Conservation (phyloP, 2,329 filamentous ascomycete genomes). For the Dothistroma septosporum region DNA sequence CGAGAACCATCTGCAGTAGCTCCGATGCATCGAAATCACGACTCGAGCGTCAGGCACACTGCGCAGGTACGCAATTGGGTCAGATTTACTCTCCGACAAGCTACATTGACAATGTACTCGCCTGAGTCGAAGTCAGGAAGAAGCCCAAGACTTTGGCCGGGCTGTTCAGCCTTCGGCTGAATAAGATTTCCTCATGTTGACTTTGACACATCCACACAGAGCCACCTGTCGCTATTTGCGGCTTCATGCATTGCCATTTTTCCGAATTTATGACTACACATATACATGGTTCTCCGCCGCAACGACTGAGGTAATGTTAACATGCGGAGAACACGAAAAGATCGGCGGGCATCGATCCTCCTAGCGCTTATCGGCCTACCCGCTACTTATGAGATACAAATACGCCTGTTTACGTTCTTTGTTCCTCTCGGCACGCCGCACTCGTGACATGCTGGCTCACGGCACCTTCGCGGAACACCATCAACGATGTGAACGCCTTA, state of each 20-base stretch:
- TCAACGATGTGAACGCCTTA: neutral
- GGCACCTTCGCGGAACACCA: neutral
- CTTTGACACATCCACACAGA: neutral
- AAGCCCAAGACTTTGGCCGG: too few species aligned
- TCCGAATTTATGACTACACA: neutral
- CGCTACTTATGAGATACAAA: neutral
- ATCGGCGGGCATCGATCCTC: neutral
- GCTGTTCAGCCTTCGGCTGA: neutral
- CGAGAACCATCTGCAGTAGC: slow-evolving; percentile 8
- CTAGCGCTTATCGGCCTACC: neutral
- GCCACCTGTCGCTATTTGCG: neutral
- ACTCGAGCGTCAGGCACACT: neutral
- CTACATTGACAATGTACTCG: neutral
- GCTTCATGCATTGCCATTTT: neutral
- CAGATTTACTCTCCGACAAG: neutral
- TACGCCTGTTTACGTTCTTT: neutral
- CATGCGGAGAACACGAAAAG: slow-evolving; percentile 5
- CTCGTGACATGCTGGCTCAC: neutral
- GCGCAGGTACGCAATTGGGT: neutral
- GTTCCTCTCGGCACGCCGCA: slow-evolving; percentile 1
- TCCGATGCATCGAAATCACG: neutral
- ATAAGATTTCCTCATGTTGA: neutral
- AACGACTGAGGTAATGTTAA: neutral
- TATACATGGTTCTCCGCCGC: neutral
- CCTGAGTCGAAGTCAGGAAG: neutral